Evolutionary conservation across 495 filamentous ascomycete species (phyloP), one percentile per base, ranked within the genome.

Genomic region (Tuber brumale): DNA sequence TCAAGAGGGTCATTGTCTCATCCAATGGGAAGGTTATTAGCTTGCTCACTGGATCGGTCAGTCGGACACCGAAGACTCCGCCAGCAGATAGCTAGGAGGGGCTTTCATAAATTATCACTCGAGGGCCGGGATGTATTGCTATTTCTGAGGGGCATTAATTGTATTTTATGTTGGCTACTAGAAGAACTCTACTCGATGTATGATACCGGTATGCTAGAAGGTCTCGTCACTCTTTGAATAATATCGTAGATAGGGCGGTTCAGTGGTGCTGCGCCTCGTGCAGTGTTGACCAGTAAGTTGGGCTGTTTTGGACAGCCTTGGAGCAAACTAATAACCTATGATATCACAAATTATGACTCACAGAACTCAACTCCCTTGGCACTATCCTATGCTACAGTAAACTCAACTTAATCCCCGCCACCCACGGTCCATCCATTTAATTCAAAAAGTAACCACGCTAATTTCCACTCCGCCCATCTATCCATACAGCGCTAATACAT

Each of bases 11-110:
- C 10, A 85, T 90, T 80, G 81, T 88, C 4, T 86, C 88, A 5
- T 85, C 82, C 76, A 86, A 83, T 2, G 89, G 89, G 44, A 87
- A 83, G 83, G 81, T 87, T 23, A 84, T 91, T 16, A 90, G 89
- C 81, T 90, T 87, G 86, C 71, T 12, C 2, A 66, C 51, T 31
- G 5, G 10, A 61, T 2, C 2, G 0, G 27, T 35, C 57, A 18
- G 12, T 4, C 27, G 14, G 16, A 27, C 27, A 16, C 4, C 57
- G 14, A 9, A 9, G 27, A 27, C 2, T 45, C 46, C 46, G 18
- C 46, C 21, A 8, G 6, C 21, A 4, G 14, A 31, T 16, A 66
- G 12, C 10, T 35, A 27, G 12, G 27, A 18, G 27, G 21, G 27
- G 4, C 6, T 16, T 66, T 66, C 57, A 66, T 35, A 66, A 14